Percentiles rank a stretch among this genome's conserved stretches.
Evolutionary conservation across 352 stramenopile genomes (phyloP).

Genomic region (Phytophthora meadii): DNA sequence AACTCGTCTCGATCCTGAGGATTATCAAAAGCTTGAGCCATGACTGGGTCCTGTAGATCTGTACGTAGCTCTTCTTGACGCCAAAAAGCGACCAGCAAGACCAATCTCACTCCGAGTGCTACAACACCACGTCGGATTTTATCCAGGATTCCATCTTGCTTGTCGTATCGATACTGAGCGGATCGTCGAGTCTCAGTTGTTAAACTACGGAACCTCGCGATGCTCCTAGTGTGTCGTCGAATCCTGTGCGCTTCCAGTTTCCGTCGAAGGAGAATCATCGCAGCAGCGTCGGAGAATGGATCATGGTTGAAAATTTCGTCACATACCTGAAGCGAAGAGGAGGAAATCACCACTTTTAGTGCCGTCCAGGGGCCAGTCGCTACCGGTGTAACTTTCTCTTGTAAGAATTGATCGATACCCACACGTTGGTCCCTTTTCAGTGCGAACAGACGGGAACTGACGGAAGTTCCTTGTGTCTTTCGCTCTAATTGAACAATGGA

Average conservation of each 20-base stretch:
- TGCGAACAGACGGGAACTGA: not conserved
- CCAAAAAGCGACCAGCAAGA: slow-evolving; percentile 62
- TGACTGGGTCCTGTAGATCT: slow-evolving; percentile 51
- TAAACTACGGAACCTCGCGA: not conserved
- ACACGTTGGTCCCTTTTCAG: slow-evolving; percentile 8
- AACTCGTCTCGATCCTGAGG: slow-evolving; percentile 44
- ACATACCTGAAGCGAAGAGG: slow-evolving; percentile 18
- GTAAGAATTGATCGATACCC: slow-evolving; percentile 1
- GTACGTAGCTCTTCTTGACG: slow-evolving; percentile 55
- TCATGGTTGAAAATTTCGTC: slow-evolving; percentile 25
- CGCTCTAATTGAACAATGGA: not conserved
- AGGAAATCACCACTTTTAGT: slow-evolving; percentile 18
- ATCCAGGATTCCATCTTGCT: not conserved
- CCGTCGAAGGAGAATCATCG: slow-evolving; percentile 22
- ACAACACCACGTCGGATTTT: not conserved
- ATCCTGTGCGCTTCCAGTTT: slow-evolving; percentile 8
- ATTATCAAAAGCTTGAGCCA: slow-evolving; percentile 44
- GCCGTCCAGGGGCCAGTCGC: slow-evolving; percentile 2
- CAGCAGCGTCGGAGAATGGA: slow-evolving; percentile 24
- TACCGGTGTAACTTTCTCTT: not conserved
- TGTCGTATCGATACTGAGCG: slow-evolving; percentile 15
- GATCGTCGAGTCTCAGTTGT: slow-evolving; percentile 5
- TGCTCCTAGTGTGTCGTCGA: not conserved
- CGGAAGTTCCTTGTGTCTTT: not conserved
- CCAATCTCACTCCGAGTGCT: slow-evolving; percentile 10